Evolutionary conservation across 1,139 yeast genomes (phyloP).

Genomic region (Eremothecium gossypii): DNA sequence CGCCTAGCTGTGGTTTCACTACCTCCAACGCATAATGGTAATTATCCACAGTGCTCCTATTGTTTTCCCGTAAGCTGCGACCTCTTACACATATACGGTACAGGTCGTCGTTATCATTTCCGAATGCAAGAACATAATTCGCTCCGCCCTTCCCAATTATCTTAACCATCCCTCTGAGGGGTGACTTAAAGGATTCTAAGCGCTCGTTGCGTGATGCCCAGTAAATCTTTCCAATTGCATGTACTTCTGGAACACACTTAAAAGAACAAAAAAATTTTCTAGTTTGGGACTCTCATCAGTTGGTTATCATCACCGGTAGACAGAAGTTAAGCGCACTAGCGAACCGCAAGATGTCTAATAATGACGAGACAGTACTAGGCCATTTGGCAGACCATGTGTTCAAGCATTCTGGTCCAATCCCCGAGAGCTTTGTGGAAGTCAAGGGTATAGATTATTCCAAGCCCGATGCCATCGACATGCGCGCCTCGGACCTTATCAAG

Average conservation of each 20-base stretch:
- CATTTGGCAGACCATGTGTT: slow-evolving; percentile 82
- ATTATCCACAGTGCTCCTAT: slow-evolving; percentile 18
- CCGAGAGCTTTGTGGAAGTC: slow-evolving; percentile 67
- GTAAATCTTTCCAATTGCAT: not conserved
- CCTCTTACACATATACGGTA: slow-evolving; percentile 23
- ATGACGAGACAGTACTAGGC: slow-evolving; percentile 42
- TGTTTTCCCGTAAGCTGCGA: slow-evolving; percentile 14
- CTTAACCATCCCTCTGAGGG: not conserved
- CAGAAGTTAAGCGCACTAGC: not conserved
- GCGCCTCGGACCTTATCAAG: slow-evolving; percentile 65
- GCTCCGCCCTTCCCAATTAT: slow-evolving; percentile 21
- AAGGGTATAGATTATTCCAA: slow-evolving; percentile 82
- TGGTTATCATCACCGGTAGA: not conserved
- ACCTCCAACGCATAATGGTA: slow-evolving; percentile 11
- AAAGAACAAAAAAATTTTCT: not conserved
- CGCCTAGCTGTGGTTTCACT: slow-evolving; percentile 13
- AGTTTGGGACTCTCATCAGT: not conserved
- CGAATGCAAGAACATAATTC: slow-evolving; percentile 14
- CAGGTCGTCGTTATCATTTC: slow-evolving; percentile 9
- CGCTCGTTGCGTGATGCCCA: not conserved
- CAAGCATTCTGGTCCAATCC: slow-evolving; percentile 77
- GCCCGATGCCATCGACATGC: slow-evolving; percentile 58
- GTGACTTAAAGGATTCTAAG: too few species aligned
- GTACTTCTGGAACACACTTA: not conserved
- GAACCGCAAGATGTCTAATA: slow-evolving; percentile 24